Conservation (phyloP, 345 rosid species). For the Citrus medica region DNA sequence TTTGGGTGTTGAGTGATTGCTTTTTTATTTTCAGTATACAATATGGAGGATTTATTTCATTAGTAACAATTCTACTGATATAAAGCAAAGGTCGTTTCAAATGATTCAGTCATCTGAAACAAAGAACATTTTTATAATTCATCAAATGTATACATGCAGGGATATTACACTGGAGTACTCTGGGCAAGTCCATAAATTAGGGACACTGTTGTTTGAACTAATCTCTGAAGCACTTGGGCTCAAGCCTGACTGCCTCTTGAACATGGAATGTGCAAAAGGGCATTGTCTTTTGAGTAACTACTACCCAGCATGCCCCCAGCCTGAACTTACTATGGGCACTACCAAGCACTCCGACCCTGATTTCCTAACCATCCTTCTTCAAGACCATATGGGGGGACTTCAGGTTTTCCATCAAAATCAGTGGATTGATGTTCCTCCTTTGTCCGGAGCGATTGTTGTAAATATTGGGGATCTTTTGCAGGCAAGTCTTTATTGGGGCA, state of each 20-base stretch:
- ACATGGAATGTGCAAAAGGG: conserved; percentile 14
- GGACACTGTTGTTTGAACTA: conserved; percentile 10
- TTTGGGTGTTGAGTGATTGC: not conserved
- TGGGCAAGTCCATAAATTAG: conserved; percentile 10
- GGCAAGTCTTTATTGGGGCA: conserved; percentile 18
- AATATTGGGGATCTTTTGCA: conserved; percentile 53
- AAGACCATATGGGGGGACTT: conserved; percentile 47
- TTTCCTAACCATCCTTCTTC: conserved; percentile 45
- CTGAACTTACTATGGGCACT: conserved; percentile 34
- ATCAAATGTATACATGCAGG: not conserved
- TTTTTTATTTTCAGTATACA: too few relatives aligned
- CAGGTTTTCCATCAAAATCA: conserved; percentile 45
- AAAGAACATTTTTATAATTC: too few relatives aligned
- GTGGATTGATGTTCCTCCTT: conserved; percentile 48
- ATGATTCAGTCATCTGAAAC: not conserved
- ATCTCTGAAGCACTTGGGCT: conserved; percentile 26
- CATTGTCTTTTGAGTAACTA: conserved; percentile 18
- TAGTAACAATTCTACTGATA: not conserved
- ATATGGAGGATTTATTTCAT: not conserved
- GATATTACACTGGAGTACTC: conserved; percentile 6
- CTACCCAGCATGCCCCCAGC: conserved; percentile 42
- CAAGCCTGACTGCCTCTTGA: conserved; percentile 4
- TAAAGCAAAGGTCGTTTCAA: not conserved
- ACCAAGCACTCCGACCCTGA: conserved; percentile 46
- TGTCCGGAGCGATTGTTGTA: conserved; percentile 39